Base-by-base conservation (phyloP, 805 yeast genomes). In the Hanseniaspora lindneri region DNA sequence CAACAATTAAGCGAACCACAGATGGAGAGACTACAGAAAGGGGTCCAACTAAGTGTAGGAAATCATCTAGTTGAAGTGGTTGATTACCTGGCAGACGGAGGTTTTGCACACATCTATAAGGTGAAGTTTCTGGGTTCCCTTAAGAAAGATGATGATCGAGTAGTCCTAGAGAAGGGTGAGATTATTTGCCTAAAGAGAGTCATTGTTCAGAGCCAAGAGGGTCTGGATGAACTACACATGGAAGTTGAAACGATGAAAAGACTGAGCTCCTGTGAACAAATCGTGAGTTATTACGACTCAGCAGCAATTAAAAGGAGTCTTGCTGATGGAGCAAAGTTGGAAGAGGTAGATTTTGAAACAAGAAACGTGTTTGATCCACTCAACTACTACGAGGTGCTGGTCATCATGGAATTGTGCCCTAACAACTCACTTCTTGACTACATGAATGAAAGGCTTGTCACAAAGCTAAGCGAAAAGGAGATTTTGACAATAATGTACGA, bases 371-470 rank as follows among this genome's bases (percentile, higher is more conserved):
- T 40, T 40, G 50, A 47, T 39, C 24, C 44, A 11, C 3, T 29
- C 3, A 11, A 20, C 14, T 76, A 76, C 0, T 92, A 85, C 62
- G 97, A 89, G 65, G 96, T 92, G 8, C 69, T 89, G 49, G 76
- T 89, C 37, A 69, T 89, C 54, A 92, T 89, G 97, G 98, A 89
- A 63, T 75, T 80, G 56, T 89, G 98, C 61, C 80, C 94, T 10
- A 83, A 83, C 61, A 75, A 82, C 54, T 85, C 95, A 16, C 73
- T 94, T 41, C 71, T 89, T 52, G 96, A 92, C 60, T 88, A 74
- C 60, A 88, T 89, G 97, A 92, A 89, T 64, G 73, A 80, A 17
- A 73, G 88, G 47, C 73, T 89, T 50, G 77, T 83, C 53, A 80
- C 85, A 11, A 89, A 88, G 60, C 70, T 89, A 47, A 67, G 74